A percentile compares a stretch with the other conserved stretches of the same genome.
These are phyloP conservation scores for Jasminum sambac DNA, from an alignment of 257 asterid species.

Conservation along the genomic window DNA sequence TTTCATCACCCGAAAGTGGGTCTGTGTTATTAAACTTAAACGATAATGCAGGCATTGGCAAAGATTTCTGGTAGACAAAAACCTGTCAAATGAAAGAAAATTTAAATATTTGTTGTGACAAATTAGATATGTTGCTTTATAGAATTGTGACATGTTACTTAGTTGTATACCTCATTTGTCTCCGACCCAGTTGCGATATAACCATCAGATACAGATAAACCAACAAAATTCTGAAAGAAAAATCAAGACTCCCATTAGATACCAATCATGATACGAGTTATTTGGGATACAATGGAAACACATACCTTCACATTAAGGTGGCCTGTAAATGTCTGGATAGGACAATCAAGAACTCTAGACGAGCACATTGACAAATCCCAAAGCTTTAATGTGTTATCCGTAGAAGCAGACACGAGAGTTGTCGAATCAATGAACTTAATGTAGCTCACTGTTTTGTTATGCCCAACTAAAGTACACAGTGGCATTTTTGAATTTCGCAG, in stretches of 20 bases:
- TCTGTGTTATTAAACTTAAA: constrained; percentile 67
- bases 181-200: constrained; percentile 96
- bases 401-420: constrained; percentile 91
- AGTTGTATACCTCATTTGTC: constrained; percentile 69
- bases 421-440: constrained; percentile 87
- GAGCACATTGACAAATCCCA: constrained; percentile 89
- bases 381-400: constrained; percentile 89
- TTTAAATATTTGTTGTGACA: neutral
- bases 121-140: no score
- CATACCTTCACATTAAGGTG: constrained; percentile 87
- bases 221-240: constrained; percentile 83
- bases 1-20: constrained; percentile 70
- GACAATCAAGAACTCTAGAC: constrained; percentile 77
- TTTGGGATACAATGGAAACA: neutral
- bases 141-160: no score
- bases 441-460: constrained; percentile 91
- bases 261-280: constrained; percentile 6
- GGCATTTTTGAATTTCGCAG: constrained; percentile 85
- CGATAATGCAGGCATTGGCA: constrained; percentile 86
- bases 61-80: constrained; percentile 76
- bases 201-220: constrained; percentile 86
- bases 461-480: constrained; percentile 84
- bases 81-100: constrained; percentile 42
- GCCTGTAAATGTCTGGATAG: constrained; percentile 92
- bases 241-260: constrained; percentile 21